Evolutionary conservation across 2,329 filamentous ascomycete species (phyloP).

Genomic region (Metarhizium album): DNA sequence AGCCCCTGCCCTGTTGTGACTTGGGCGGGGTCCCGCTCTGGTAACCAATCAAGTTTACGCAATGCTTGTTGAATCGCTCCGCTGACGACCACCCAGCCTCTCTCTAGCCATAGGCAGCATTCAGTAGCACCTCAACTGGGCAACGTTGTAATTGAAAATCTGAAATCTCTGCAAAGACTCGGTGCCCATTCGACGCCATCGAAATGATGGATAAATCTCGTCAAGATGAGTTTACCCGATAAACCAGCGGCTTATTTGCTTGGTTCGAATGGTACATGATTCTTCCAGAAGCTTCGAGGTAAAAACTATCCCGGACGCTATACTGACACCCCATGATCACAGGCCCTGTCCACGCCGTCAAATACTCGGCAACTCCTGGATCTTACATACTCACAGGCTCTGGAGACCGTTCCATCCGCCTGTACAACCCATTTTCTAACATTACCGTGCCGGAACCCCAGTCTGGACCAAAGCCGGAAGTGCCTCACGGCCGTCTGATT

Average conservation of each 20-base stretch:
- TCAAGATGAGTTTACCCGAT: conserved; percentile 34
- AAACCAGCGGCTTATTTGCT: conserved; percentile 43
- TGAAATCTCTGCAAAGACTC: too few relatives aligned
- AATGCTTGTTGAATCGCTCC: background rate
- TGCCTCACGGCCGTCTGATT: conserved; percentile 53
- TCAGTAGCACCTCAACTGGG: background rate
- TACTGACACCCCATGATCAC: conserved; percentile 1
- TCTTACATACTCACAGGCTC: conserved; percentile 79
- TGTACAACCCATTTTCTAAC: conserved; percentile 65
- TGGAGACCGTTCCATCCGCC: conserved; percentile 71
- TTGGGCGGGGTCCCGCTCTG: background rate
- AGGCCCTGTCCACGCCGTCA: conserved; percentile 63
- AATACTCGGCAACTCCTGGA: conserved; percentile 61
- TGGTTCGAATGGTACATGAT: conserved; percentile 44
- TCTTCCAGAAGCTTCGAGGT: background rate
- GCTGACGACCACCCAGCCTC: background rate
- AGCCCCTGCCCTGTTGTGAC: too few relatives aligned
- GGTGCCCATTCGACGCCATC: conserved; percentile 9
- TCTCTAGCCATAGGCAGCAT: background rate
- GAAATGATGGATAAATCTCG: conserved; percentile 5
- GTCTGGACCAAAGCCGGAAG: conserved; percentile 15
- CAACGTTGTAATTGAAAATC: background rate
- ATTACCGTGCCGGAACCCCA: conserved; percentile 22
- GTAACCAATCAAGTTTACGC: background rate
- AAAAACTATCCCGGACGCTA: background rate